Evolutionary conservation across 345 rosid genomes (phyloP), one percentile per base, ranked within the genome.

Genomic region (Citrus hindsii): DNA sequence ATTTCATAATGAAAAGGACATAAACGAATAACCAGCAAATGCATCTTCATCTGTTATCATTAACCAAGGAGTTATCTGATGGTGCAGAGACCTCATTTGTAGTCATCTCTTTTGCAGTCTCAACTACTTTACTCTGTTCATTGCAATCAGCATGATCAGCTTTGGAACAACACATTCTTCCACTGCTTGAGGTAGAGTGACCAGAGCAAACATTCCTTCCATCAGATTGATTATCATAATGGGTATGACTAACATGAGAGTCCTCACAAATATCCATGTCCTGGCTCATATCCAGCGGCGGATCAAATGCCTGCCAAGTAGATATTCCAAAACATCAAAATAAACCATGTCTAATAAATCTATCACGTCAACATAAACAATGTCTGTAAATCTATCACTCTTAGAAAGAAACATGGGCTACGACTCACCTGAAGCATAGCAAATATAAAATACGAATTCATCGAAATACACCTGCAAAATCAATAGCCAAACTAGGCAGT

Each of bases 261-360:
- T 88, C 89, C 74, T 84, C 91, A 77, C 77, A 85, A 79, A 65
- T 58, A 79, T 88, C 94, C 79, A 81, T 74, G 77, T 87, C 97
- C 79, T 85, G 92, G 90, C 93, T 91, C 97, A 96, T 86, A 86
- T 94, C 98, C 68, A 94, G 79, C 58, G 99, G 99, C n/a, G 99
- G 97, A 67, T 94, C 98, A 88, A 96, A 96, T 82, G 92, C 95
- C 99, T 96, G 89, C 83, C 84, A 85, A 73, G 76, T 25, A 83
- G 65, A 81, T 73, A 53, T 46, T 56, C 46, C 64, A 77, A 70
- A 63, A 64, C 28, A 27, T 8, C 42, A 42, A 69, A 71, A 79
- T 28, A 53, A 67, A 9, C 7, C 69, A 71, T 16, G 40, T 9
- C 22, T 69, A 22, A 22, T 12, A 59, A 38, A 38, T 38, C 42